phyloP scores from a whole-genome alignment of 2,329 filamentous ascomycete species.

The Venturia asperata region DNA sequence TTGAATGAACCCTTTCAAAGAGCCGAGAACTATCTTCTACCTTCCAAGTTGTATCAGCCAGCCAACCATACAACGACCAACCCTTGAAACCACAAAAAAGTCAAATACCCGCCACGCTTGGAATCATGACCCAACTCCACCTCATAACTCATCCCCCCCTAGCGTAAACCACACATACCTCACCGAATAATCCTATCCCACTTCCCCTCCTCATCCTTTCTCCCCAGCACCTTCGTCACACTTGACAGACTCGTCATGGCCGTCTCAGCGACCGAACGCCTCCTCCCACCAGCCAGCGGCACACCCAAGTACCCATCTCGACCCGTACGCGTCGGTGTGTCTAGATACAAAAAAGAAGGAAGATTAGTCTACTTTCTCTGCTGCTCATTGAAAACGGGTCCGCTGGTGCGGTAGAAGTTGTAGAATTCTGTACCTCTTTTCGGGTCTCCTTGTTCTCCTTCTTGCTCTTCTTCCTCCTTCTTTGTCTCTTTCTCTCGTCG shows the following conservation, averaged over 20 bases:
- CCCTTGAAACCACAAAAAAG: background rate
- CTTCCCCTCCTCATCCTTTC: background rate
- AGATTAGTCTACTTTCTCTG: background rate
- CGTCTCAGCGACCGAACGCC: background rate
- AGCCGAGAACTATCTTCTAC: no score
- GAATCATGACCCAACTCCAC: background rate
- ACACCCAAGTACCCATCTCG: background rate
- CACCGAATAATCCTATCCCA: background rate
- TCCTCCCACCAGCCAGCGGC: background rate
- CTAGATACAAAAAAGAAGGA: background rate
- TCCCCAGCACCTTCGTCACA: background rate
- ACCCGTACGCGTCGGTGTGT: background rate
- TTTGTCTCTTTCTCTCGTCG: no score
- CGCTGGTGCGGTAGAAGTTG: background rate
- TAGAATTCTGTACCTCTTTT: background rate
- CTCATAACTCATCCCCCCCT: background rate
- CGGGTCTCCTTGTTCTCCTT: background rate
- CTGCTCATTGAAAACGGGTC: background rate
- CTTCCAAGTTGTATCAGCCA: no score
- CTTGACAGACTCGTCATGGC: background rate
- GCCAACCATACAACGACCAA: background rate
- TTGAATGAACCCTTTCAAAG: no score
- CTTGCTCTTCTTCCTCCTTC: no score
- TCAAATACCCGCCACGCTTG: background rate
- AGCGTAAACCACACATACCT: background rate